A percentile compares a stretch with the other conserved stretches of the same genome.
These are phyloP conservation scores for Euphorbia tirucalli DNA, from an alignment of 345 rosid species.

Conservation along the genomic window DNA sequence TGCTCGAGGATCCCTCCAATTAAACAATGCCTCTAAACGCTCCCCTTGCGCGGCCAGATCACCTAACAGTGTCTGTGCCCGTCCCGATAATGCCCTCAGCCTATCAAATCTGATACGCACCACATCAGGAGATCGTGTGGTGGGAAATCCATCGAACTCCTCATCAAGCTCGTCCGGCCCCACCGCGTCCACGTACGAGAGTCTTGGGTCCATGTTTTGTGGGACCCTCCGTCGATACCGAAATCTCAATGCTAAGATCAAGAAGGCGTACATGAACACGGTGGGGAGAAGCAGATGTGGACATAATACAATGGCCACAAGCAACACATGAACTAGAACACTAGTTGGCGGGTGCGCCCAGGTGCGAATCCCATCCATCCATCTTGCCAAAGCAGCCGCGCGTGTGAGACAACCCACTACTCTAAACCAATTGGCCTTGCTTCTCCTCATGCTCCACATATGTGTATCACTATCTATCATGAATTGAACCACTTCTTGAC, in stretches of 20 bases:
- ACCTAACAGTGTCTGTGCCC: conserved; percentile 75
- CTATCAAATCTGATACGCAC: conserved; percentile 73
- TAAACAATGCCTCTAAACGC: conserved; percentile 68
- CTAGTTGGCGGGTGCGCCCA: conserved; percentile 78
- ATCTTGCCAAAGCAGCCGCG: conserved; percentile 57
- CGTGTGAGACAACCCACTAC: conserved; percentile 66
- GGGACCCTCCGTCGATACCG: conserved; percentile 54
- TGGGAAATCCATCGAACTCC: conserved; percentile 77
- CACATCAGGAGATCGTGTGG: conserved; percentile 50
- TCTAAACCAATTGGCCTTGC: conserved; percentile 91
- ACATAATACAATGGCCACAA: conserved; percentile 61
- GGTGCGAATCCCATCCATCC: conserved; percentile 64
- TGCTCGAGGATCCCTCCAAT: conserved; percentile 89
- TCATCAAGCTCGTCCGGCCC: conserved; percentile 79
- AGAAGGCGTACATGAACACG: conserved; percentile 76
- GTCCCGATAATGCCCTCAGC: conserved; percentile 72
- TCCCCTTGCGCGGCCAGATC: conserved; percentile 90
- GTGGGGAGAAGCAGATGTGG: conserved; percentile 84
- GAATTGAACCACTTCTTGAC: conserved; percentile 83
- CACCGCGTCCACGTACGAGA: conserved; percentile 63
- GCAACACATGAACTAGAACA: conserved; percentile 59
- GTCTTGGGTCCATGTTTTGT: conserved; percentile 52
- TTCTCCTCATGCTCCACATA: conserved; percentile 90
- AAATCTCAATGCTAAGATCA: conserved; percentile 50
- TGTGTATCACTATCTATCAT: conserved; percentile 80